Percentiles rank a stretch among this genome's conserved stretches.
Conservation (phyloP, 306 rosid genomes). For the Rubus parviflorus region DNA sequence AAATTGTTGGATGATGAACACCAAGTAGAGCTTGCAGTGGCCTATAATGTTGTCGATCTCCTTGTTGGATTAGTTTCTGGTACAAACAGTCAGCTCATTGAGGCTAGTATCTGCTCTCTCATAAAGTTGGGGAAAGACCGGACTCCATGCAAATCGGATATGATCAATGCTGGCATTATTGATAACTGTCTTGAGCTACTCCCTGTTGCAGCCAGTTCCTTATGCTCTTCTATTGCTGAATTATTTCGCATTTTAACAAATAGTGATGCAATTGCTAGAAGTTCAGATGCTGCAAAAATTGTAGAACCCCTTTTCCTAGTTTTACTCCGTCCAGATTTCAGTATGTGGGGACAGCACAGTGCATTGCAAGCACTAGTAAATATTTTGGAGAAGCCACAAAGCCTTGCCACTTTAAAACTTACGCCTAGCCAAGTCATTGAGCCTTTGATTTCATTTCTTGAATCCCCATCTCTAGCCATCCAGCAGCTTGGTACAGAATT, state of each 20-base stretch:
- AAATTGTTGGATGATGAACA: conserved; percentile 87
- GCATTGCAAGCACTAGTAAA: conserved; percentile 97
- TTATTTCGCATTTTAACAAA: conserved; percentile 92
- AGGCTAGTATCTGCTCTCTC: conserved; percentile 75
- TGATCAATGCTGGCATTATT: conserved; percentile 83
- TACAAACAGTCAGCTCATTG: conserved; percentile 68
- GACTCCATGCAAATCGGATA: conserved; percentile 72
- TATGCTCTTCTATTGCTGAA: conserved; percentile 91
- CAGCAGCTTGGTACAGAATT: conserved; percentile 99
- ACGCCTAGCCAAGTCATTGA: conserved; percentile 95
- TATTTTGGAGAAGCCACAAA: conserved; percentile 96
- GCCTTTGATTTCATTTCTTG: conserved; percentile 85
- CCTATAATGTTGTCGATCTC: conserved; percentile 68
- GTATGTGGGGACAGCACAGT: conserved; percentile 97
- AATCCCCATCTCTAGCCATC: conserved; percentile 91
- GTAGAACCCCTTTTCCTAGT: conserved; percentile 95
- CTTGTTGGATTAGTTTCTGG: conserved; percentile 87
- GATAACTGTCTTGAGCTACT: conserved; percentile 77
- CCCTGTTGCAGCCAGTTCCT: conserved; percentile 74
- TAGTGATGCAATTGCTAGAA: conserved; percentile 86
- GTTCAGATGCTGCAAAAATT: conserved; percentile 80
- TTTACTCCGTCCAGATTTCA: conserved; percentile 76
- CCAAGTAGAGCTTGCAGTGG: conserved; percentile 76
- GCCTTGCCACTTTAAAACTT: conserved; percentile 84
- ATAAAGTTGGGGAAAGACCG: conserved; percentile 90